Evolutionary conservation across 164 flowering plant genomes (phyloP), one percentile per base, ranked within the genome.

Genomic region (Vitis labrusca): DNA sequence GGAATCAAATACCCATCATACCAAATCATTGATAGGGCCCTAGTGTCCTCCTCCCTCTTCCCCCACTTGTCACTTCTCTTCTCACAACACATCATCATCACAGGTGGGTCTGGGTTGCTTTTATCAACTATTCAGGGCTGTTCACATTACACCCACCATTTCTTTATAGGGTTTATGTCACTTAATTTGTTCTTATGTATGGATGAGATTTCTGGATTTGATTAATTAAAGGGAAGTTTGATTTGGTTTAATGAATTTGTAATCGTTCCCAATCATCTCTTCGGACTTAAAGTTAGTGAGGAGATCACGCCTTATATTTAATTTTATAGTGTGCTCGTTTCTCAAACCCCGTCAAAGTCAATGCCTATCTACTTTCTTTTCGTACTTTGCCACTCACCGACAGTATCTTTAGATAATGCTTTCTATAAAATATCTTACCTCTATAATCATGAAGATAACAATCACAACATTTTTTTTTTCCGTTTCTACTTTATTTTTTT

Each of bases 11-110:
- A 80, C 84, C 81, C 87, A 84, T 80, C 79, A 78, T 80, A 68
- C 83, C 77, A 86, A 81, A 86, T 86, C 90, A 84, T 84, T 84
- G 72, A 79, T 73, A 80, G 88, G 77, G 27, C 71, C 79, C 64
- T 27, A 29, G 0, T 69, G 78, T 76, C 82, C 61, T 19, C 19
- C 50, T 10, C 56, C 1, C 15, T 11, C 59, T 53, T 29, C 17
- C 23, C 50, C 68, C 59, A 53, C 67, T 61, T 59, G 48, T 67
- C 47, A 16, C 19, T 10, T 15, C 23, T 65, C 62, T 52, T 16
- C 32, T 6, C 19, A n/a, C 49, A 19, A 54, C 73, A 55, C 59
- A 5, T 27, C 30, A 12, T 59, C 14, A 16, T 59, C 27, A 3
- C 61, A 59, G 13, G 27, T 23, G 27, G 11, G 14, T 30, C 8